Base-by-base conservation (phyloP, 2,329 filamentous ascomycete species). In the Diaporthe citrichinensis region DNA sequence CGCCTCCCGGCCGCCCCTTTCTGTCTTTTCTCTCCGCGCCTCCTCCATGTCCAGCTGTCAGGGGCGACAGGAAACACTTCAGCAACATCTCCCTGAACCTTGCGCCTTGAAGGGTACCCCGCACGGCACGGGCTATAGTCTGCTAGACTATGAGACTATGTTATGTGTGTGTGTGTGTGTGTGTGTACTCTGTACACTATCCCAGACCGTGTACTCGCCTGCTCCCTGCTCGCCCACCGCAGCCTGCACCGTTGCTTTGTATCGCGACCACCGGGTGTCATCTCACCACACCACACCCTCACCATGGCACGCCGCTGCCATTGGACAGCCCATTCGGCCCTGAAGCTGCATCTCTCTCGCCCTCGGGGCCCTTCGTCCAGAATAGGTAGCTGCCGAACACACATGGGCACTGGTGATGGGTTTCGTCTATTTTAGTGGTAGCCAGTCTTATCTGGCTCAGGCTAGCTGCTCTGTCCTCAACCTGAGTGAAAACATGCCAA, bases 381-480 rank as follows among this genome's bases (percentile, higher is more conserved):
- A 41, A 41, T 53, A 68, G 65, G 65, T 68, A 44, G 31, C 44
- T 72, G 36, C 57, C 53, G 41, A 59, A 51, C 31, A 61, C 14
- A 59, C 39, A 53, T 34, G 36, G 44, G 31, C 39, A 39, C 15
- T 58, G 28, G 41, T 58, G 69, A 62, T 72, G 71, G 34, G 65
- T 68, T 68, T 68, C 46, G 65, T 68, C 65, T 68, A 53, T 53
- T 68, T 68, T 53, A 68, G 65, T 68, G 31, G 65, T 68, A 68
- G 65, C 46, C 65, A 36, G 46, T 68, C 65, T 53, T 68, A 68
- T 68, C 65, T 68, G 46, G 65, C 46, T 25, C 31, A 39, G 46
- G 34, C 65, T 53, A 68, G 46, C n/a, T 53, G 65, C 23, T 49
- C 23, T 39, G 46, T 51, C 34, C 46, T 9, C 36, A 28, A 36